Evolutionary conservation across 176 grass and related monocot species (phyloP).

Genomic region (Avena eriantha): DNA sequence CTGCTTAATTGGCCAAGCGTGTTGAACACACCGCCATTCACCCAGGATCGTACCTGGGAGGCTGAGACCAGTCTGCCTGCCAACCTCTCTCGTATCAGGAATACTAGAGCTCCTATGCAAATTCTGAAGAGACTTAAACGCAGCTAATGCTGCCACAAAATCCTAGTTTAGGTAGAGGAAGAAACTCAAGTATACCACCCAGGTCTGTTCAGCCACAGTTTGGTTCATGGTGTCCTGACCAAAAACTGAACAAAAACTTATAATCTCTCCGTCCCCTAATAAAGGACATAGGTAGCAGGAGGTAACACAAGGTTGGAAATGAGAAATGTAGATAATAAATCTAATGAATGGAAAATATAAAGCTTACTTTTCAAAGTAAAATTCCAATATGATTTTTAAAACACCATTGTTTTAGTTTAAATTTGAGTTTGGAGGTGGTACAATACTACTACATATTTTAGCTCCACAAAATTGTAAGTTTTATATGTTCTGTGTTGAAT

Average conservation of each 20-base stretch:
- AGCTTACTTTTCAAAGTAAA: background rate
- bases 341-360: background rate
- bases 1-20: background rate
- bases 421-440: background rate
- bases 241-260: background rate
- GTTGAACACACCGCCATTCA: background rate
- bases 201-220: background rate
- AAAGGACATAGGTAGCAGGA: background rate
- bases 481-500: background rate
- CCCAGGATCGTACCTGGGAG: constrained; percentile 3
- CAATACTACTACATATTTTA: constrained; percentile 1
- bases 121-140: background rate
- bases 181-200: background rate
- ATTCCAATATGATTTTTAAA: background rate
- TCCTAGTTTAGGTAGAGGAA: background rate
- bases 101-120: background rate
- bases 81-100: background rate
- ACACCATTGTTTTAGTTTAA: constrained; percentile 5
- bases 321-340: background rate
- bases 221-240: background rate
- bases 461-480: background rate
- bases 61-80: background rate
- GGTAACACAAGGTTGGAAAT: background rate
- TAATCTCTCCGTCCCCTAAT: too few species aligned
- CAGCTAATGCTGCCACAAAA: constrained; percentile 1